Conservation (phyloP, 352 stramenopile species). For the Phytopythium kandeliae region DNA sequence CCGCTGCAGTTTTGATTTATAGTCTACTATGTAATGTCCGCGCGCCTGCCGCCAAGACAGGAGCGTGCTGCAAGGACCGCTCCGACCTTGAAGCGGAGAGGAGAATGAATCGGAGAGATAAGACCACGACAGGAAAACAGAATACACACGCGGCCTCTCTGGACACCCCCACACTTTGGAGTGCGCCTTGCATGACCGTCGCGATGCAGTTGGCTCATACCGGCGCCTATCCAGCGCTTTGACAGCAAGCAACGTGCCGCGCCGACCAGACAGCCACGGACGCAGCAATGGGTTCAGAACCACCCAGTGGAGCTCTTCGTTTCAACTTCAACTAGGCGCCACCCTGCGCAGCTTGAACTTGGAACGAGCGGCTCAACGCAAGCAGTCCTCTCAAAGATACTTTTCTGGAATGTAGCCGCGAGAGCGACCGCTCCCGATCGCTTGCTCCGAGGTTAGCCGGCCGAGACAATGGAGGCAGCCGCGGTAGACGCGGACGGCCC, state of each 20-base stretch:
- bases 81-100: neutral
- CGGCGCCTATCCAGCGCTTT: too few relatives aligned
- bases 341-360: constrained; percentile 4
- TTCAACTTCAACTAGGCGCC: constrained; percentile 6
- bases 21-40: constrained; percentile 5
- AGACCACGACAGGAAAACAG: neutral
- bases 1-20: constrained; percentile 6
- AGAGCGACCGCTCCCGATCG: neutral
- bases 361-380: neutral
- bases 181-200: too few relatives aligned
- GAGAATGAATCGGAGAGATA: neutral
- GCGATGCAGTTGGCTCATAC: too few relatives aligned
- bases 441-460: too few relatives aligned
- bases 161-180: too few relatives aligned
- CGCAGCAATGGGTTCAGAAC: too few relatives aligned
- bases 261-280: too few relatives aligned
- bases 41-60: neutral
- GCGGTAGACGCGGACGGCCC: neutral
- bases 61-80: neutral
- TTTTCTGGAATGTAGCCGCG: constrained; percentile 1
- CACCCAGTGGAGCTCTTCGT: neutral
- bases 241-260: too few relatives aligned
- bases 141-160: neutral
- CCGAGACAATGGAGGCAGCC: too few relatives aligned
- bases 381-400: neutral